Evolutionary conservation across 192 early-diverging fungal genomes (phyloP).

Genomic region (Coemansia umbellata): DNA sequence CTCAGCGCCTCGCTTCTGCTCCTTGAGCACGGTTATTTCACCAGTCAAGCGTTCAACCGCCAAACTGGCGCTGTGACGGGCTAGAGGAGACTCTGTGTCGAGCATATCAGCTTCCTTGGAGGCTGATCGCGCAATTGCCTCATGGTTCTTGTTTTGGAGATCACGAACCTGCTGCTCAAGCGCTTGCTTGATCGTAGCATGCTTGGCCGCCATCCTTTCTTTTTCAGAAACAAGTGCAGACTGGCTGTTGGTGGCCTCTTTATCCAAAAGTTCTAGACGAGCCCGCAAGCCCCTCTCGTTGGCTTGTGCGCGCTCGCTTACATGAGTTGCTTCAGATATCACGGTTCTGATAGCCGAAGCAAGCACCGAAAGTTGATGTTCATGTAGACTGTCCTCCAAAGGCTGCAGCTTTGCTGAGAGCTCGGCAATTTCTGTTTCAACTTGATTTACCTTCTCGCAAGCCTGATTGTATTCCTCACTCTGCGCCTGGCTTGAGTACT

Average conservation of each 20-base stretch:
- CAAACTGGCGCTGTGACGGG: conserved; percentile 37
- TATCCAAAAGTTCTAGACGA: conserved; percentile 5
- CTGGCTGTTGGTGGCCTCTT: background rate
- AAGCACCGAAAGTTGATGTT: conserved; percentile 38
- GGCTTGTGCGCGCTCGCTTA: background rate
- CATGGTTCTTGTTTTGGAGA: conserved; percentile 32
- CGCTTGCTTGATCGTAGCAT: background rate
- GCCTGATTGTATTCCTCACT: conserved; percentile 23
- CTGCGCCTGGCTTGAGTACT: conserved; percentile 17
- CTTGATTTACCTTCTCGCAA: conserved; percentile 19
- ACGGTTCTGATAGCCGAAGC: conserved; percentile 24
- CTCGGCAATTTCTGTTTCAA: conserved; percentile 26
- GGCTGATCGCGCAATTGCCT: conserved; percentile 15
- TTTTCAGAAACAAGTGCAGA: background rate
- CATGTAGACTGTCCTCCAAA: conserved; percentile 25
- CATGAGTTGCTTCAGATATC: conserved; percentile 19
- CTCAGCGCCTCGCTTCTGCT: conserved; percentile 33
- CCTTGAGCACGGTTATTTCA: conserved; percentile 37
- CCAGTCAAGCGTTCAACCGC: conserved; percentile 41
- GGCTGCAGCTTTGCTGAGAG: conserved; percentile 22
- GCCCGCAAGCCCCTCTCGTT: background rate
- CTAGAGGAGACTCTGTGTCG: conserved; percentile 24
- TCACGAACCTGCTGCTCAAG: conserved; percentile 33
- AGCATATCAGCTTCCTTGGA: conserved; percentile 8
- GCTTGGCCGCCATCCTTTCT: background rate